phyloP scores from a whole-genome alignment of 371 early-diverging fungal genomes.

The Saksenaea oblongispora region DNA sequence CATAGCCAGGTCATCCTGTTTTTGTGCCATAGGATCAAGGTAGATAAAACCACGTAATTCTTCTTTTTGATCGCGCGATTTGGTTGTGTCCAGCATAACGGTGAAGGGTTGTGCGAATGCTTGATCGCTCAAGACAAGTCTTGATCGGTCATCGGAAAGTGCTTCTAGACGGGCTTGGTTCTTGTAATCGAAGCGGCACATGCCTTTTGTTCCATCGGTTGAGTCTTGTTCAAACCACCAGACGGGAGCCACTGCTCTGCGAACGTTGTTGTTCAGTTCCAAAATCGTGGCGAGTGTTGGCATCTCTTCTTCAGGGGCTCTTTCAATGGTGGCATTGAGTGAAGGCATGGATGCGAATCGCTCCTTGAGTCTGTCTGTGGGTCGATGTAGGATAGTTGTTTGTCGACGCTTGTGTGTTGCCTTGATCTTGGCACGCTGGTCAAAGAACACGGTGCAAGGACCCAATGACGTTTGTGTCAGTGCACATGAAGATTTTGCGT shows the following conservation, averaged over 20 bases:
- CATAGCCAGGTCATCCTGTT: not conserved
- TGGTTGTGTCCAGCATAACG: constrained; percentile 28
- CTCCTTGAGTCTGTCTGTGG: not conserved
- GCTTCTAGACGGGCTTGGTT: constrained; percentile 49
- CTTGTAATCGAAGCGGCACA: constrained; percentile 46
- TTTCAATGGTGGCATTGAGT: not conserved
- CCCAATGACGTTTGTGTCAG: constrained; percentile 19
- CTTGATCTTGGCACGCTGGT: constrained; percentile 2
- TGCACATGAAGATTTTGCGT: constrained; percentile 16
- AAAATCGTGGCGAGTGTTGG: constrained; percentile 9
- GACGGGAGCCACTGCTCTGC: constrained; percentile 35
- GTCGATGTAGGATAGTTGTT: not conserved
- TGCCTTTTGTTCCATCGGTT: constrained; percentile 41
- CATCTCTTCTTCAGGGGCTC: not conserved
- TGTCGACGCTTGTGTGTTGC: constrained; percentile 14
- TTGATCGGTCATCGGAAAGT: constrained; percentile 41
- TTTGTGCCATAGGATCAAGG: constrained; percentile 15
- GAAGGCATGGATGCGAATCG: constrained; percentile 25
- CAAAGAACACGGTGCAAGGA: constrained; percentile 21
- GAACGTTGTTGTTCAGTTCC: constrained; percentile 29
- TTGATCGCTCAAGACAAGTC: constrained; percentile 31
- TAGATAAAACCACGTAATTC: constrained; percentile 44
- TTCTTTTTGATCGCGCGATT: constrained; percentile 35
- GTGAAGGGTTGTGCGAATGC: constrained; percentile 37
- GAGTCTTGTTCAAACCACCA: constrained; percentile 54